Percentiles rank a stretch among this genome's conserved stretches.
phyloP scores from a whole-genome alignment of 257 asterid genomes.

The Ligustrum vulgare region DNA sequence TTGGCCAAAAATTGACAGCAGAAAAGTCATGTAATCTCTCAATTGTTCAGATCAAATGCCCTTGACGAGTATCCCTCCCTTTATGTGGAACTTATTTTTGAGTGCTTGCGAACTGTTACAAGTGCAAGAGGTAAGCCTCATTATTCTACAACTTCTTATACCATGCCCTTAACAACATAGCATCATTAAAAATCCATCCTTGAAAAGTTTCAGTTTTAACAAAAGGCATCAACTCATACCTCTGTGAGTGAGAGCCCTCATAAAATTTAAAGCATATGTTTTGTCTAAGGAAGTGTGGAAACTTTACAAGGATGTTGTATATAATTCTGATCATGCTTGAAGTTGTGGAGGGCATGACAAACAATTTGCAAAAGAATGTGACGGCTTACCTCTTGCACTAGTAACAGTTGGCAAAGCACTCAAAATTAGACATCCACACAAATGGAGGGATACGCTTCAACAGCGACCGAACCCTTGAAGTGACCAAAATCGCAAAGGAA shows the following conservation, averaged over 20 bases:
- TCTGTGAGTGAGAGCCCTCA: too few relatives aligned
- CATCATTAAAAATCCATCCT: background rate
- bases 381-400: constrained; percentile 31
- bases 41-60: background rate
- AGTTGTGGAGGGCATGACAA: background rate
- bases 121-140: background rate
- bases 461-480: constrained; percentile 1
- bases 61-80: background rate
- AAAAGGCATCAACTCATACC: too few relatives aligned
- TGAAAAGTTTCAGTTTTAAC: too few relatives aligned
- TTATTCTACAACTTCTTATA: background rate
- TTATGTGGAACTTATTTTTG: background rate
- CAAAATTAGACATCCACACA: background rate
- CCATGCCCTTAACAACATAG: background rate
- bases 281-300: constrained; percentile 6
- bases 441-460: constrained; percentile 25
- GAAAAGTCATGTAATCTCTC: background rate
- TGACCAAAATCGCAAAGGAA: background rate
- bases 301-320: constrained; percentile 21
- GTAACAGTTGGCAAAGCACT: constrained; percentile 25
- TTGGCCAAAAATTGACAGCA: background rate
- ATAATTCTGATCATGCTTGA: constrained; percentile 1
- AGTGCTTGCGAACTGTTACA: background rate
- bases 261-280: background rate
- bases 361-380: constrained; percentile 20